These are phyloP conservation scores for Ceriops tagal DNA, from an alignment of 345 rosid species.

Conservation along the genomic window DNA sequence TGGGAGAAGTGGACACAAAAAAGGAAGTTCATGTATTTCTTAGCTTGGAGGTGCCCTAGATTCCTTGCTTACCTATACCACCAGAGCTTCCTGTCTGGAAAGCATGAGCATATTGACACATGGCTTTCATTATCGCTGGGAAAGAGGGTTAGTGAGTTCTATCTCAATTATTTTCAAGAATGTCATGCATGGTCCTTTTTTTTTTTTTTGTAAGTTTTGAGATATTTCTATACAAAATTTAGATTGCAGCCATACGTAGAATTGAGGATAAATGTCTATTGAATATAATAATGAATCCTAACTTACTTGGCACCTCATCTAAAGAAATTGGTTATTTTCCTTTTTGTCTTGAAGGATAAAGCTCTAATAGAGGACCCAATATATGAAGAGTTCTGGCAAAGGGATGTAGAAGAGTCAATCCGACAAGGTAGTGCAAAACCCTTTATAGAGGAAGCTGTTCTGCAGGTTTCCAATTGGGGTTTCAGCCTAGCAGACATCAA, in stretches of 20 bases:
- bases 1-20: constrained; percentile 56
- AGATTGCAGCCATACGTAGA: not conserved
- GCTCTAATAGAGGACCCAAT: constrained; percentile 66
- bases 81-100: constrained; percentile 57
- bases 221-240: not conserved
- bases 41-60: constrained; percentile 56
- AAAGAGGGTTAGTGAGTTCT: constrained; percentile 43
- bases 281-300: not conserved
- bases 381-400: constrained; percentile 69
- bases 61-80: constrained; percentile 48
- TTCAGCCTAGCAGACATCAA: constrained; percentile 60
- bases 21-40: constrained; percentile 57
- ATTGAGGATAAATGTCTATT: not conserved
- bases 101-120: constrained; percentile 57
- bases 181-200: not conserved
- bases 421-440: constrained; percentile 60
- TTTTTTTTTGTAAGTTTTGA: not conserved
- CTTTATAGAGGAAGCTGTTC: constrained; percentile 57
- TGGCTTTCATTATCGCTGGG: constrained; percentile 61
- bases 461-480: constrained; percentile 69
- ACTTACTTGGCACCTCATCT: not conserved
- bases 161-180: not conserved
- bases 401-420: constrained; percentile 71
- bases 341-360: constrained; percentile 38
- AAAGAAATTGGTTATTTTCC: no score